Percentiles rank a stretch among this genome's conserved stretches.
phyloP scores from a whole-genome alignment of 2,329 filamentous ascomycete genomes.

The Sporothrix curviconia region DNA sequence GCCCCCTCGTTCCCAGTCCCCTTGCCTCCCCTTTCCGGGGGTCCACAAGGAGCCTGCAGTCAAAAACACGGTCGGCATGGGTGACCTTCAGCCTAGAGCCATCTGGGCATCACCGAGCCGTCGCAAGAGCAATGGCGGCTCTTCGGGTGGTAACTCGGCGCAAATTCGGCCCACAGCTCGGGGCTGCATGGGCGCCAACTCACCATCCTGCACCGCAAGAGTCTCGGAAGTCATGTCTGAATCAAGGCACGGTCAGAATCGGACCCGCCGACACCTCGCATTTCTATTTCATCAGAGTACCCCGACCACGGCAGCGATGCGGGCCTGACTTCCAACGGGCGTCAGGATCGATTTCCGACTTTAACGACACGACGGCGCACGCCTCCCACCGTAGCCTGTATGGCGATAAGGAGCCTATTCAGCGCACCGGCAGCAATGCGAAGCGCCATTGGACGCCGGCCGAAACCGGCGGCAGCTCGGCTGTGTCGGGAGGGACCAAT shows the following conservation, averaged over 20 bases:
- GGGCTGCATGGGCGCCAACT: slow-evolving; percentile 30
- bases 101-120: slow-evolving; percentile 67
- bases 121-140: neutral
- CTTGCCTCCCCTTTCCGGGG: slow-evolving; percentile 34
- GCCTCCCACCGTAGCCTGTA: slow-evolving; percentile 59
- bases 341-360: slow-evolving; percentile 48
- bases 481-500: slow-evolving; percentile 57
- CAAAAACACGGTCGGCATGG: slow-evolving; percentile 81
- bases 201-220: slow-evolving; percentile 25
- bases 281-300: neutral
- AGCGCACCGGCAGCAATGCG: slow-evolving; percentile 62
- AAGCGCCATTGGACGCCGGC: slow-evolving; percentile 52
- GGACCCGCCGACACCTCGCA: slow-evolving; percentile 39
- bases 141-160: neutral
- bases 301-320: slow-evolving; percentile 12
- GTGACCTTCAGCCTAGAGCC: slow-evolving; percentile 83
- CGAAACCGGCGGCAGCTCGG: slow-evolving; percentile 81
- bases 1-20: slow-evolving; percentile 24
- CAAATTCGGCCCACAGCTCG: neutral
- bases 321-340: neutral
- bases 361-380: slow-evolving; percentile 51
- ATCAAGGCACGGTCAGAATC: slow-evolving; percentile 49
- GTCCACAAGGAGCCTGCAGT: slow-evolving; percentile 67
- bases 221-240: slow-evolving; percentile 43
- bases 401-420: slow-evolving; percentile 51